These are phyloP conservation scores for Arachnomyces sp. DNA, from an alignment of 2,329 filamentous ascomycete species.

Conservation along the genomic window DNA sequence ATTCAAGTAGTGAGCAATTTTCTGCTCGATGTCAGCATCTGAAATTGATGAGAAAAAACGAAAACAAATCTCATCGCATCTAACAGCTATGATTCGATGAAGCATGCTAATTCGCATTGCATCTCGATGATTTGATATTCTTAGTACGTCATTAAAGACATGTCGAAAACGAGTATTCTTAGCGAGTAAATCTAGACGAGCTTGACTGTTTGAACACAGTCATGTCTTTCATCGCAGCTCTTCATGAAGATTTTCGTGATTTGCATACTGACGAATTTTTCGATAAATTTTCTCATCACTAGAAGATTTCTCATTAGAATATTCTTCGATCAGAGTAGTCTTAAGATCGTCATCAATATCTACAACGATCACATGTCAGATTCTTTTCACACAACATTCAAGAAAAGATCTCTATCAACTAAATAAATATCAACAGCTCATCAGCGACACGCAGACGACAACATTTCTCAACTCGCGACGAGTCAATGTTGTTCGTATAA, in stretches of 20 bases:
- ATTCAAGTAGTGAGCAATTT: conserved; percentile 25
- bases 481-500: conserved; percentile 7
- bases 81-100: conserved; percentile 20
- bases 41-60: too few species aligned
- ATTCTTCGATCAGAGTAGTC: conserved; percentile 21
- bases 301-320: conserved; percentile 19
- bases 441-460: conserved; percentile 4
- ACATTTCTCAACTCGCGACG: conserved; percentile 1
- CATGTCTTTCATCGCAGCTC: conserved; percentile 11
- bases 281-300: conserved; percentile 23
- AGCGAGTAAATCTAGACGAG: conserved; percentile 1
- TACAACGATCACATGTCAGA: conserved; percentile 7
- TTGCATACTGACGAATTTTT: conserved; percentile 22
- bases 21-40: too few species aligned
- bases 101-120: conserved; percentile 23
- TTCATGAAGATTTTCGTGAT: conserved; percentile 9
- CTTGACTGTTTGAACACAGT: conserved; percentile 11
- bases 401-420: conserved; percentile 3
- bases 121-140: conserved; percentile 24
- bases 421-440: conserved; percentile 8
- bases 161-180: conserved; percentile 13
- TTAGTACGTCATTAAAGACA: conserved; percentile 25
- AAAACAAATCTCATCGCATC: conserved; percentile 25
- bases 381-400: neutral
- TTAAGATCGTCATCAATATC: conserved; percentile 19